Conservation (phyloP, 768 basidiomycete species). For the Rhodotorula graminis region DNA sequence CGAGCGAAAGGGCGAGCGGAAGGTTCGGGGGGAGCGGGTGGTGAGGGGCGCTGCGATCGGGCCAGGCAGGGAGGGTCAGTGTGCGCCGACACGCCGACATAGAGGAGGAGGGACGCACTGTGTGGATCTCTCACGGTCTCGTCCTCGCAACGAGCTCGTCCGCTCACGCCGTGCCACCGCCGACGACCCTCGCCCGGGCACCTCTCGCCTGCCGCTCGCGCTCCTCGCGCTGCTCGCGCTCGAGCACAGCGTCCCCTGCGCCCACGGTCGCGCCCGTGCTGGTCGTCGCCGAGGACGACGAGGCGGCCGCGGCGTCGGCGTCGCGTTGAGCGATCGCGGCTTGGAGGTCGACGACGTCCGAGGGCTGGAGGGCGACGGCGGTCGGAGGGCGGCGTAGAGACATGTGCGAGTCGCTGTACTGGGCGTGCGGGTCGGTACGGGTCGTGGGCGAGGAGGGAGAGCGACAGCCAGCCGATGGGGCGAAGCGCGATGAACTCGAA, state of each 20-base stretch:
- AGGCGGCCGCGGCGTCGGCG: background rate
- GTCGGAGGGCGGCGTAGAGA: conserved; percentile 24
- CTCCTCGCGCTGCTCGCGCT: background rate
- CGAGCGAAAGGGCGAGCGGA: too few species aligned
- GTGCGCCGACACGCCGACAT: too few species aligned
- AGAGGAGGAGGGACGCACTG: too few species aligned
- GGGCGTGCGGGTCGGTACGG: too few species aligned
- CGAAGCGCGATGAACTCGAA: too few species aligned
- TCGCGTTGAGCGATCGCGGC: background rate
- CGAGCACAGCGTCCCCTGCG: background rate
- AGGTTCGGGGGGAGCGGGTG: too few species aligned
- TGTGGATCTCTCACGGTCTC: too few species aligned
- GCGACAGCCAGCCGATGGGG: too few species aligned
- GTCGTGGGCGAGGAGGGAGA: too few species aligned
- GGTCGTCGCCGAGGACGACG: background rate
- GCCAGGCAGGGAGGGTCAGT: too few species aligned
- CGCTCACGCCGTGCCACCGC: background rate
- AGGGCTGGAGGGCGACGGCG: conserved; percentile 18
- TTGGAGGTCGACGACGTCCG: conserved; percentile 17
- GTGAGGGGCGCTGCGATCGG: too few species aligned
- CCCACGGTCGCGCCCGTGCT: background rate
- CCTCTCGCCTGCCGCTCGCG: background rate
- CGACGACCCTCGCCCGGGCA: background rate
- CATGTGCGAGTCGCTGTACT: background rate
- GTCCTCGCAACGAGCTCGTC: too few species aligned